phyloP scores from a whole-genome alignment of 768 basidiomycete species.

The Amanita thiersii region DNA sequence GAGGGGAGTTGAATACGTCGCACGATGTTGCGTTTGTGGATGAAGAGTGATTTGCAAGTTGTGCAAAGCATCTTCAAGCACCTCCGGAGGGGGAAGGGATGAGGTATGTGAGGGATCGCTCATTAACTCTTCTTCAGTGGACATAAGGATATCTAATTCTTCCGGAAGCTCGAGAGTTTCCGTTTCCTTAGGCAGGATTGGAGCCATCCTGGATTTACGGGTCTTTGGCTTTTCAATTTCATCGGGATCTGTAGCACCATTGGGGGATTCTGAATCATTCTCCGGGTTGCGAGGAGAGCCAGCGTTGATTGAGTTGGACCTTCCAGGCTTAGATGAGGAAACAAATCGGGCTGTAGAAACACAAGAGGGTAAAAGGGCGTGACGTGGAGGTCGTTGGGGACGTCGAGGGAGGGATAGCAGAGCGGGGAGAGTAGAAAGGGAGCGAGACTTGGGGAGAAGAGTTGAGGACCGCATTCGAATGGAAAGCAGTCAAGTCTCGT shows the following conservation, averaged over 20 bases:
- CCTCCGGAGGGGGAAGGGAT: conserved; percentile 61
- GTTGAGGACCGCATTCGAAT: conserved; percentile 30
- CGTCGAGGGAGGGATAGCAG: conserved; percentile 7
- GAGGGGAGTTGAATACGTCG: conserved; percentile 46
- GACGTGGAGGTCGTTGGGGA: neutral
- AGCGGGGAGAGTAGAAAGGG: conserved; percentile 15
- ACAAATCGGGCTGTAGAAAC: conserved; percentile 12
- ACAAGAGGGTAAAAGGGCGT: conserved; percentile 10
- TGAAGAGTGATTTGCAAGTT: conserved; percentile 73
- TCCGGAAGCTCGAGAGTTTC: conserved; percentile 45
- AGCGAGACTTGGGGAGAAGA: conserved; percentile 27
- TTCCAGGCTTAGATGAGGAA: conserved; percentile 10
- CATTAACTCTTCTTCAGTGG: conserved; percentile 33
- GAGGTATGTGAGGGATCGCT: conserved; percentile 20
- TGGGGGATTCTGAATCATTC: conserved; percentile 12
- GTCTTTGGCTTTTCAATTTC: conserved; percentile 38
- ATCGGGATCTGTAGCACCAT: conserved; percentile 18
- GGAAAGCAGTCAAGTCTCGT: neutral
- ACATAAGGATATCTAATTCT: conserved; percentile 60
- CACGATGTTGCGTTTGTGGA: conserved; percentile 73
- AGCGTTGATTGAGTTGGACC: conserved; percentile 9
- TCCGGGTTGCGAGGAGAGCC: conserved; percentile 9
- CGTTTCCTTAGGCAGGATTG: conserved; percentile 24
- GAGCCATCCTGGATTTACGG: conserved; percentile 25
- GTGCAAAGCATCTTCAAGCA: conserved; percentile 68